A percentile compares a stretch with the other conserved stretches of the same genome.
These are phyloP conservation scores for Crucibulum laeve DNA, from an alignment of 768 basidiomycete genomes.

Conservation along the genomic window DNA sequence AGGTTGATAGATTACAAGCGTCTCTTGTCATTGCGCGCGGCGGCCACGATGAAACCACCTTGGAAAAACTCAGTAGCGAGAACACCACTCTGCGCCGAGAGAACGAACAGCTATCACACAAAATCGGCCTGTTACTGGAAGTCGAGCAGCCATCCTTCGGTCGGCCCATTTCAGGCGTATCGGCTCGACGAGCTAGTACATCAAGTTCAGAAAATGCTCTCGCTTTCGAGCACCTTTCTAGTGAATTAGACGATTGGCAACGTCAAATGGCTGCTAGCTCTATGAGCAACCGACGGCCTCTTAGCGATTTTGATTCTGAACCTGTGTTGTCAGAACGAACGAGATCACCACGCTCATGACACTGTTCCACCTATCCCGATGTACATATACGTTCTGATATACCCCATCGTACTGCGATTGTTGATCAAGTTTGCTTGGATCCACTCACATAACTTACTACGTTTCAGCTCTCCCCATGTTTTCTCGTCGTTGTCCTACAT, in stretches of 20 bases:
- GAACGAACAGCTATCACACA: conserved; percentile 87
- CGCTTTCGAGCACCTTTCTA: conserved; percentile 74
- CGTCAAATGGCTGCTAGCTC: conserved; percentile 78
- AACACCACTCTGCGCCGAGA: conserved; percentile 76
- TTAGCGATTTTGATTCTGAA: conserved; percentile 69
- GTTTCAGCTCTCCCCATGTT: conserved; percentile 11
- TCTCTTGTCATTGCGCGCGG: conserved; percentile 72
- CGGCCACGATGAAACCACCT: conserved; percentile 69
- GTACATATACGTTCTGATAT: conserved; percentile 40
- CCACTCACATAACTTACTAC: conserved; percentile 17
- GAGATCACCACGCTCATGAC: conserved; percentile 53
- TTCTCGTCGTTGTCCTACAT: conserved; percentile 7
- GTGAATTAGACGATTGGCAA: conserved; percentile 84
- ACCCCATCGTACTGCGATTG: conserved; percentile 34
- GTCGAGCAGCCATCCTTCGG: conserved; percentile 78
- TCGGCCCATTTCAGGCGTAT: conserved; percentile 56
- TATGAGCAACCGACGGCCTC: conserved; percentile 66
- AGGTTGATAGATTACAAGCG: conserved; percentile 71
- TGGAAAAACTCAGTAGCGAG: conserved; percentile 81
- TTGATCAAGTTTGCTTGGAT: conserved; percentile 19
- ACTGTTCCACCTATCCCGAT: conserved; percentile 19
- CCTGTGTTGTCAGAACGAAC: conserved; percentile 52
- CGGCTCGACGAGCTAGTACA: conserved; percentile 59
- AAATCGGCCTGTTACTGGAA: conserved; percentile 84
- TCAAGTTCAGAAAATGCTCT: conserved; percentile 81